Conservation (phyloP, 75 land plant genomes). For the Pinus taeda region DNA sequence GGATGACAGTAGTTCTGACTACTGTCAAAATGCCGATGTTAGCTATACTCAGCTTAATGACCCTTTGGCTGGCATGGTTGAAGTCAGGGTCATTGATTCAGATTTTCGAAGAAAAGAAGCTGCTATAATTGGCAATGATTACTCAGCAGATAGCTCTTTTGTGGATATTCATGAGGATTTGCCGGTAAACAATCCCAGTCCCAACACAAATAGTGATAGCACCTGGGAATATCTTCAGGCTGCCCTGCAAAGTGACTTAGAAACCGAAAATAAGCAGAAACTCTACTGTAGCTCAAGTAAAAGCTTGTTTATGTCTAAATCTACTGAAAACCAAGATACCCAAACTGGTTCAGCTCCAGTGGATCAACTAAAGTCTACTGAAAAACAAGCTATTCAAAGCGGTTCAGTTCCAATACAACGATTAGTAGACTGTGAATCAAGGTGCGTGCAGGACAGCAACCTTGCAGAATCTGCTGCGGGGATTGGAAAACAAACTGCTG, state of each 20-base stretch:
- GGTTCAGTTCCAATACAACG: not conserved
- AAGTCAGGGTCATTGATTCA: not conserved
- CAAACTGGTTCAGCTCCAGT: slow-evolving; percentile 1
- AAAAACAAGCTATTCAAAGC: slow-evolving; percentile 6
- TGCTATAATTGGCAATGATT: not conserved
- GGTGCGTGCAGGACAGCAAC: not conserved
- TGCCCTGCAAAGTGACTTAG: not conserved
- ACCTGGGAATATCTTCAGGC: not conserved
- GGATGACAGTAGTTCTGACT: not conserved
- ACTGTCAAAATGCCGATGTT: not conserved
- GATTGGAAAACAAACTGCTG: not conserved
- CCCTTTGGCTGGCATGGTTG: not conserved
- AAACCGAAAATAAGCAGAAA: not conserved
- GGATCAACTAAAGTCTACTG: not conserved
- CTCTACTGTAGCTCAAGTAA: not conserved
- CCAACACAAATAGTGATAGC: not conserved
- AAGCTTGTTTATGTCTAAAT: not conserved
- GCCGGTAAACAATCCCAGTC: not conserved
- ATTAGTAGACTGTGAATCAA: not conserved
- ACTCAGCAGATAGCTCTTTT: slow-evolving; percentile 4
- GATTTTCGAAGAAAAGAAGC: not conserved
- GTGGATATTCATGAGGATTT: slow-evolving; percentile 13
- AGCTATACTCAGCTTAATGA: not conserved
- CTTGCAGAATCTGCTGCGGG: not conserved
- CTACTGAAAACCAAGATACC: not conserved